Percentiles rank a stretch among this genome's conserved stretches.
Conservation (phyloP, 2,329 filamentous ascomycete species). For the Alternaria incomplexa region DNA sequence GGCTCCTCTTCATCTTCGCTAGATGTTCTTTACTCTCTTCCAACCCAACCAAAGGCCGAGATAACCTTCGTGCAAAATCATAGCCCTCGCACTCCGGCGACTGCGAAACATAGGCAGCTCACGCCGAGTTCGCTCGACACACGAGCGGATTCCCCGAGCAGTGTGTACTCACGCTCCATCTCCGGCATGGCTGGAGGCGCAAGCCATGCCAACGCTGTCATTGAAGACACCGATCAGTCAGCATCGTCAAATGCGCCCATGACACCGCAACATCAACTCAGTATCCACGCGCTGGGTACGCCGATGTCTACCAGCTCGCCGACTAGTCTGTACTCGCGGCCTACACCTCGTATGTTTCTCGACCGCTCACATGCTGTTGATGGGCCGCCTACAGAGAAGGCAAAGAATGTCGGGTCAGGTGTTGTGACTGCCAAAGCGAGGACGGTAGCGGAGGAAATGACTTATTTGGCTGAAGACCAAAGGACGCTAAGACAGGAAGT, state of each 20-base stretch:
- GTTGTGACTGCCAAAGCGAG: neutral
- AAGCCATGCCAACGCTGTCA: neutral
- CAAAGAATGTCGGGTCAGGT: neutral
- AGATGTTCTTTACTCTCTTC: neutral
- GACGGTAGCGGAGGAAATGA: neutral
- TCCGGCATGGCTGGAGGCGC: neutral
- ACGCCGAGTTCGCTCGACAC: neutral
- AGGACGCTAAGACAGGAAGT: conserved; percentile 22
- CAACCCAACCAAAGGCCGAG: neutral
- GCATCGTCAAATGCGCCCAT: neutral
- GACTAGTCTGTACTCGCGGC: neutral
- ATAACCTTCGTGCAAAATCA: neutral
- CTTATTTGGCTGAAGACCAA: conserved; percentile 14
- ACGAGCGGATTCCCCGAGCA: conserved; percentile 1
- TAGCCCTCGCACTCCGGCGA: neutral
- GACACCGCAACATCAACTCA: neutral
- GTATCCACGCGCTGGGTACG: neutral
- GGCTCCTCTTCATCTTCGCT: neutral
- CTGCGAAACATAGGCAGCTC: neutral
- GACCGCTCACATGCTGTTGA: neutral
- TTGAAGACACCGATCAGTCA: neutral
- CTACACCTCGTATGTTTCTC: neutral
- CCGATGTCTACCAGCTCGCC: neutral
- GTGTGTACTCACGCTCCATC: conserved; percentile 9
- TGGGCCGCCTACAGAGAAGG: neutral